Base-by-base conservation (phyloP, 2,329 filamentous ascomycete species). In the Colletotrichum tofieldiae region DNA sequence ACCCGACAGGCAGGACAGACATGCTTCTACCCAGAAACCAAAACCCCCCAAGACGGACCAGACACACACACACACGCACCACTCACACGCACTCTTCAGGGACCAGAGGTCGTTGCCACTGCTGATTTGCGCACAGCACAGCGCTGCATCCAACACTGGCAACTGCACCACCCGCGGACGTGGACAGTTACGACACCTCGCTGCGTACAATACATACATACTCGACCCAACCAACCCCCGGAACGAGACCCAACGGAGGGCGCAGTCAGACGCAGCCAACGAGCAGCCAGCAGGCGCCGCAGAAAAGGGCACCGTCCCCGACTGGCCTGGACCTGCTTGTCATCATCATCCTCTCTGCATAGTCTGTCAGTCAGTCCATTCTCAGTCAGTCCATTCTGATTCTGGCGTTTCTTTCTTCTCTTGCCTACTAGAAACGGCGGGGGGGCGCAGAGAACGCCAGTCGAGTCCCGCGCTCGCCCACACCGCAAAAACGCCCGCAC, bases 1-100 rank as follows among this genome's bases (percentile, higher is more conserved):
- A 55, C 62, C 67, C 55, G 55, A 61, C 20, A 64, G 59, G 41
- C n/a, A 66, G 67, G 45, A 65, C 26, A 62, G 23, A 43, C 39
- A 16, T 43, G 41, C 18, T 45, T 45, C 20, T 20, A 18, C 41
- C 18, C 4, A 39, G 35, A 37, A 20, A 20, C 54, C 7, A 56
- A 51, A 3, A n/a, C 7, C 20, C 20, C 51, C 41, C 32, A 51
- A 62, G 56, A 54, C 47, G 37, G 56, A 41, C 65, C 29, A 41
- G 37, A 45, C 11, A 11, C 23, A 14, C n/a, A 23, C 64, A 51
- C 16, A 32, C 35, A 16, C 55, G 16, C 54, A 32, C 35, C 37
- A 41, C 37, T n/a, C 14, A 61, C 32, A 43, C 54, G 29, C 29
- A 54, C 12, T 47, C n/a, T 47, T 23, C 43, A 47, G 45, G 11